Base-by-base conservation (phyloP, 331 rosid genomes). In the Acacia concinna region DNA sequence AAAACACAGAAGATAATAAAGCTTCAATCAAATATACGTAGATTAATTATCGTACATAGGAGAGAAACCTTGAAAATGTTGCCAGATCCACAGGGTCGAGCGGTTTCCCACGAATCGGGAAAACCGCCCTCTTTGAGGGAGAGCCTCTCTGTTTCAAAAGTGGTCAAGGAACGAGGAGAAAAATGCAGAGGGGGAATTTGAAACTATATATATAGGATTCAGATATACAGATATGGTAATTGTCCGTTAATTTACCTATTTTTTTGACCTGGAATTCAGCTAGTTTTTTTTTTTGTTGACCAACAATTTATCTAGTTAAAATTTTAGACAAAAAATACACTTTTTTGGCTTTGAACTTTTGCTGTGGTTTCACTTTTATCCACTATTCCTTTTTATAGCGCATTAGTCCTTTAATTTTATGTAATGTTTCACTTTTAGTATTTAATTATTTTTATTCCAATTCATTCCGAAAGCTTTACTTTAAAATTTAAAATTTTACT, bases 81-180 rank as follows among this genome's bases (percentile, higher is more conserved):
- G 10, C 17, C 20, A 13, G 64, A 34, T 35, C 27, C 1, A 34
- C 40, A 2, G 41, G 40, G 31, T 70, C n/a, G 88, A 90, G 90
- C 89, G 88, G 89, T 81, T 84, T 87, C 83, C 94, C 81, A 9
- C 0, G 7, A 21, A 11, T 40, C 41, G 11, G 88, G 88, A 84
- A 88, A 88, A 84, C 89, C 90, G 90, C 90, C 54, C 91, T 10
- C 68, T 40, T 3, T 6, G 40, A 77, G 25, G 4, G 20, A 7
- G 25, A 68, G 79, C 38, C 72, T 20, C 54, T 32, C 44, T 31
- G 15, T 1, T 17, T 4, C 25, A 73, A 9, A 21, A 51, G 49
- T 5, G 21, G 23, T 21, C 0, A 25, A 57, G 51, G 20, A 44
- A 67, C 69, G 49, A 17, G 17, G 21, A 15, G 17, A 8, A 15